Conservation (phyloP, 441 rosid genomes). For the Jatropha podagrica region DNA sequence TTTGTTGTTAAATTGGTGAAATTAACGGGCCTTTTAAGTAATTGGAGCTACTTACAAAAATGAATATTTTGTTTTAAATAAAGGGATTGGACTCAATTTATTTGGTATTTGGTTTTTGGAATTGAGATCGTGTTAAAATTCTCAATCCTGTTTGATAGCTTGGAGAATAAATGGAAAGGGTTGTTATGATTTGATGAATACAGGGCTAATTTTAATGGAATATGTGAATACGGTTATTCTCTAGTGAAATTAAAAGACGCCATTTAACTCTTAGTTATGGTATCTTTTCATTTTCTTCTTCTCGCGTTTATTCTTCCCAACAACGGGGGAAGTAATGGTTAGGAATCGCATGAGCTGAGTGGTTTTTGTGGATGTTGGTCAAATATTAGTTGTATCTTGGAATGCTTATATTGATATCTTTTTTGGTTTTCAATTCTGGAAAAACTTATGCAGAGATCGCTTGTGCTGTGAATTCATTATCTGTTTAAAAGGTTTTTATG, state of each 20-base stretch:
- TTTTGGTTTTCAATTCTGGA: not conserved
- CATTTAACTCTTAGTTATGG: not conserved
- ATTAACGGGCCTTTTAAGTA: conserved; percentile 4
- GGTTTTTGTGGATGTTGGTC: not conserved
- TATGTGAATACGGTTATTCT: conserved; percentile 8
- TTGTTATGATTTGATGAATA: conserved; percentile 8
- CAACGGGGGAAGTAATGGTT: not conserved
- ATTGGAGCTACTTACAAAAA: not conserved
- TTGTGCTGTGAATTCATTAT: not conserved
- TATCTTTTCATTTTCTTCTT: not conserved
- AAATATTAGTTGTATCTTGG: not conserved
- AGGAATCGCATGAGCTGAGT: not conserved
- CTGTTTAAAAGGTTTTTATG: not conserved
- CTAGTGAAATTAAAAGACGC: not conserved
- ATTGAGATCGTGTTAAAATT: conserved; percentile 12
- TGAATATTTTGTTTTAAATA: not conserved
- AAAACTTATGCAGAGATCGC: not conserved
- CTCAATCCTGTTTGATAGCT: conserved; percentile 3
- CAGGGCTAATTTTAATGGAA: not conserved
- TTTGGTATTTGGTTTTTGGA: not conserved
- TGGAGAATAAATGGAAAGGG: not conserved
- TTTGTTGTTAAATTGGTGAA: conserved; percentile 6
- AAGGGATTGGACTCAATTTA: not conserved
- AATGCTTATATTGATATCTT: not conserved
- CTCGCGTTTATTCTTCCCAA: not conserved